phyloP scores from a whole-genome alignment of 2,329 filamentous ascomycete species.

The Ascosphaera apis region DNA sequence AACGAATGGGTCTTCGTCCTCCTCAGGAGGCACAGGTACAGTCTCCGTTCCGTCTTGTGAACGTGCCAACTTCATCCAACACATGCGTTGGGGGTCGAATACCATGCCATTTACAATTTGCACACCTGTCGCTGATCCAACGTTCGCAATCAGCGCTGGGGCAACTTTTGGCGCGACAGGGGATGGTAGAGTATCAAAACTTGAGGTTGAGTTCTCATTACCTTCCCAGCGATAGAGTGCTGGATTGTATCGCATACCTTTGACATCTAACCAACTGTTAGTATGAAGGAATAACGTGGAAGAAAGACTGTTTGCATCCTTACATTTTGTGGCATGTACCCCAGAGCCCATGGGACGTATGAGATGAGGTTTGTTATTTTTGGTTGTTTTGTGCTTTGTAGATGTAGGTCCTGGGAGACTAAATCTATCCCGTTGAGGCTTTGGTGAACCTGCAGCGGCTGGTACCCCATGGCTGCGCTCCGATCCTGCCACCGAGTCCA shows the following conservation, averaged over 20 bases:
- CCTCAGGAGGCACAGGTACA: constrained; percentile 39
- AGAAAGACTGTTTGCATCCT: constrained; percentile 13
- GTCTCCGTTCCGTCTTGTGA: constrained; percentile 15
- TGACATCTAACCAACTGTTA: constrained; percentile 37
- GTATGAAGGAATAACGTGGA: neutral
- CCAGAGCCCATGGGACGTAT: constrained; percentile 61
- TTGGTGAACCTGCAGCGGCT: constrained; percentile 26
- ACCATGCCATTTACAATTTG: constrained; percentile 97
- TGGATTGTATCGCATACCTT: constrained; percentile 93
- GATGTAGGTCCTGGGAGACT: constrained; percentile 26
- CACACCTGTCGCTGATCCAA: constrained; percentile 61
- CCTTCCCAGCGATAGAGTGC: constrained; percentile 78
- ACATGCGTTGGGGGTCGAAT: constrained; percentile 92
- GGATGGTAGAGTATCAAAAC: constrained; percentile 44
- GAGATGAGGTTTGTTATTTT: constrained; percentile 48
- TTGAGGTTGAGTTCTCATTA: constrained; percentile 63
- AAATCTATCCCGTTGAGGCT: constrained; percentile 3
- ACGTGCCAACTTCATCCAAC: constrained; percentile 64
- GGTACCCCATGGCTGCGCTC: constrained; percentile 24
- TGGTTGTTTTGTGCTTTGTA: constrained; percentile 17
- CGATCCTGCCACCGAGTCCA: constrained; percentile 19
- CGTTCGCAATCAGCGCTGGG: constrained; percentile 67
- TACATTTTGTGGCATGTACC: constrained; percentile 59
- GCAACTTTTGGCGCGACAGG: constrained; percentile 20
- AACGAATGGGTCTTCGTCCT: constrained; percentile 84